These are phyloP conservation scores for Xylariaceae sp. DNA, from an alignment of 2,329 filamentous ascomycete genomes.

Conservation along the genomic window DNA sequence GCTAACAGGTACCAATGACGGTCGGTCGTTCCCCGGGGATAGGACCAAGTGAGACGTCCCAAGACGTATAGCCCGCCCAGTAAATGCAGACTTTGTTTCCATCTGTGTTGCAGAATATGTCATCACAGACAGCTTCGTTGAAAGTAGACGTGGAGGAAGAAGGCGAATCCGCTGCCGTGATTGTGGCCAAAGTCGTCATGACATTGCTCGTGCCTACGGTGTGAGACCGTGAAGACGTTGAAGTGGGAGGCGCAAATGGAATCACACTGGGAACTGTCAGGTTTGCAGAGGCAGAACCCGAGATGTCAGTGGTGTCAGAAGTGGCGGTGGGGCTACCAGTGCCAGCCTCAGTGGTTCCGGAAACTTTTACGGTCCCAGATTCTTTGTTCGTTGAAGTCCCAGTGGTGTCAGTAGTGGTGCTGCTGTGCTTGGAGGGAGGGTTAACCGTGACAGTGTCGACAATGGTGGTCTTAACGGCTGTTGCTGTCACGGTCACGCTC, in stretches of 20 bases:
- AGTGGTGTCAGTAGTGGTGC: neutral
- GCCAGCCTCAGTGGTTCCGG: neutral
- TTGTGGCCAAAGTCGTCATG: slow-evolving; percentile 1
- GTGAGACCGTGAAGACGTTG: neutral
- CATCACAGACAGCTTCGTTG: slow-evolving; percentile 22
- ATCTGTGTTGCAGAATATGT: slow-evolving; percentile 25
- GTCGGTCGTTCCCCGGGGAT: slow-evolving; percentile 28
- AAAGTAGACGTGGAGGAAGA: slow-evolving; percentile 1
- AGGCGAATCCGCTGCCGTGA: neutral
- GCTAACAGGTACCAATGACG: slow-evolving; percentile 24
- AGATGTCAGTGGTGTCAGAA: neutral
- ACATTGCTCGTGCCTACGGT: neutral
- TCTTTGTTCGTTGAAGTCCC: neutral
- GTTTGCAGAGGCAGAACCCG: neutral
- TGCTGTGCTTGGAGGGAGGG: neutral
- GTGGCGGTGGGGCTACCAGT: neutral
- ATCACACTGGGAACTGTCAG: neutral
- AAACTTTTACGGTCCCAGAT: neutral
- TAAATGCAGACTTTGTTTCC: slow-evolving; percentile 29
- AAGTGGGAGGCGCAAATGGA: neutral
- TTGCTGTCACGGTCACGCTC: slow-evolving; percentile 4
- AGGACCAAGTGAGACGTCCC: slow-evolving; percentile 27
- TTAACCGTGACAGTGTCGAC: neutral
- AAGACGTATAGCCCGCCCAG: slow-evolving; percentile 32
- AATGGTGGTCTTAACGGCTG: slow-evolving; percentile 8